A percentile compares a stretch with the other conserved stretches of the same genome.
Conservation (phyloP, 345 rosid genomes). For the Iberis pinnata region DNA sequence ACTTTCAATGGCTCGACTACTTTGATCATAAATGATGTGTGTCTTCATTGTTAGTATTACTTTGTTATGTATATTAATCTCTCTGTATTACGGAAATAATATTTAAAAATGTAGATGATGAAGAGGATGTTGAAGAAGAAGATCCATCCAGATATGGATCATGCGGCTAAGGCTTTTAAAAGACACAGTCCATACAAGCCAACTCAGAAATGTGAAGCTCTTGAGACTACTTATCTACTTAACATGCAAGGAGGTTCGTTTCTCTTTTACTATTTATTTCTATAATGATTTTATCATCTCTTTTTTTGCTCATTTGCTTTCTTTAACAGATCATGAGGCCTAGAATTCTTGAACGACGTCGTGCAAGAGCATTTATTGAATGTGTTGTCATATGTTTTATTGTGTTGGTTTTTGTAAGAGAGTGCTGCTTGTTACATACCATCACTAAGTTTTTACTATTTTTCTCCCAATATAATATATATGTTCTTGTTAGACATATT, state of each 20-base stretch:
- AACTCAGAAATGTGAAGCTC: conserved; percentile 26
- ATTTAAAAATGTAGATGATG: conserved; percentile 44
- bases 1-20: neutral
- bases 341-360: conserved; percentile 11
- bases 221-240: conserved; percentile 44
- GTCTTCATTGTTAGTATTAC: neutral
- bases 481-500: no score
- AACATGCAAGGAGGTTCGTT: conserved; percentile 43
- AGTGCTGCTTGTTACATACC: no score
- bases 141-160: conserved; percentile 78
- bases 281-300: neutral
- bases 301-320: neutral
- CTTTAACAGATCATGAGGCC: conserved; percentile 19
- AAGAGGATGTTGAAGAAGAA: conserved; percentile 80
- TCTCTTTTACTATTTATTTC: no score
- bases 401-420: no score
- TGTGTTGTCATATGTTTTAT: neutral
- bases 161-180: conserved; percentile 30
- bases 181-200: conserved; percentile 31
- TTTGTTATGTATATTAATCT: neutral
- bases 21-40: neutral
- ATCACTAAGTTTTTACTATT: no score
- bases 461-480: no score
- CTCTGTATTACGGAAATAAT: neutral
- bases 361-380: conserved; percentile 12